Percentiles rank a stretch among this genome's conserved stretches.
Evolutionary conservation across 1,284 basidiomycete genomes (phyloP).

Genomic region (Clitocybe nebularis): DNA sequence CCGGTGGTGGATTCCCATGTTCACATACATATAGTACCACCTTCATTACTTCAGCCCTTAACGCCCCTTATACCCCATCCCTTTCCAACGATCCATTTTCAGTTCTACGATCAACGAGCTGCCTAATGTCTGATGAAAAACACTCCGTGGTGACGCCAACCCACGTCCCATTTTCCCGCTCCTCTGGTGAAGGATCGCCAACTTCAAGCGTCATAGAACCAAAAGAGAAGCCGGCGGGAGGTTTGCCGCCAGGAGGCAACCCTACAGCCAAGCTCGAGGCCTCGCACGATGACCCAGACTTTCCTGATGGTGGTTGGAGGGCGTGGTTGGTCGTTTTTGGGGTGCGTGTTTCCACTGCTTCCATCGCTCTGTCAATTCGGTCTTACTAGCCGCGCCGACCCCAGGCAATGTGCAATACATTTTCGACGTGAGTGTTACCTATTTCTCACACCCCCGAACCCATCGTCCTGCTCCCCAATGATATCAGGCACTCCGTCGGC

Average conservation of each 20-base stretch:
- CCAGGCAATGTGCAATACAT: slow-evolving; percentile 40
- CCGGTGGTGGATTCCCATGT: slow-evolving; percentile 8
- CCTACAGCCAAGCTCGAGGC: neutral
- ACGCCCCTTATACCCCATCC: neutral
- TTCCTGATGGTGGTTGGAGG: slow-evolving; percentile 48
- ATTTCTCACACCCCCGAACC: slow-evolving; percentile 6
- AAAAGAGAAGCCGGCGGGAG: slow-evolving; percentile 3
- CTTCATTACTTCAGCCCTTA: neutral
- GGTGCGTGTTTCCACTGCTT: slow-evolving; percentile 27
- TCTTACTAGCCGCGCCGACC: slow-evolving; percentile 7
- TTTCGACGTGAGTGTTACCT: slow-evolving; percentile 35
- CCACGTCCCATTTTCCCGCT: neutral
- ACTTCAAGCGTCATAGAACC: neutral
- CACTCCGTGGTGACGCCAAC: neutral
- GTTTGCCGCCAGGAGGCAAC: neutral
- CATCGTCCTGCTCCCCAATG: neutral
- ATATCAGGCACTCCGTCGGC: slow-evolving; percentile 3
- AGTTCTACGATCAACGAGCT: neutral
- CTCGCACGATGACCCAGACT: slow-evolving; percentile 18
- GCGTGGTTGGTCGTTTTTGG: slow-evolving; percentile 51
- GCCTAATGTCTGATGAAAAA: neutral
- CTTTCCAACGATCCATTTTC: neutral
- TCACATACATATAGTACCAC: slow-evolving; percentile 14
- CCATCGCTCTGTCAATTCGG: slow-evolving; percentile 1
- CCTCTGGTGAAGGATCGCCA: neutral